Evolutionary conservation across 305 asterid genomes (phyloP), one percentile per base, ranked within the genome.

Genomic region (Solanum chacoense): DNA sequence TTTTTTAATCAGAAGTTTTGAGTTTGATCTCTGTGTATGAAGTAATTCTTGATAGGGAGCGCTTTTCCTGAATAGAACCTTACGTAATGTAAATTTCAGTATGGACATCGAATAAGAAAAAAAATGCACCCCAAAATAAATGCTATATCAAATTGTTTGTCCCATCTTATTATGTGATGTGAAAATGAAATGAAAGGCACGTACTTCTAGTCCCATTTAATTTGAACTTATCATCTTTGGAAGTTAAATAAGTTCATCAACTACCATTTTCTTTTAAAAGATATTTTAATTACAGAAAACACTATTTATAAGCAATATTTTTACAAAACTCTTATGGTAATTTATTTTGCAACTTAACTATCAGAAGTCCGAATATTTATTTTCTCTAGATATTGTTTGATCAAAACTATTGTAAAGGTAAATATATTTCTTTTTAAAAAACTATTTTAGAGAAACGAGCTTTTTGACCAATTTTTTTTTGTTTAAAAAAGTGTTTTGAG

Each of bases 1-100:
- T 0, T 50, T 1, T 0, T 55, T 59, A 59, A 7, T 7, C 1
- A 59, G 1, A 55, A 1, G 0, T 59, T 59, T 59, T 0, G 11
- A 59, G 0, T 59, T 59, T 7, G 2, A 59, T 4, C 26, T 59
- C 0, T 7, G 2, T 20, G 0, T 59, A 7, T 55, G 11, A 18
- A 55, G 4, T 55, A 55, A 55, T 55, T 55, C 0, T 55, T 59
- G 2, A 59, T 59, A 20, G 1, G 0, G 1, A 2, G 2, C 0
- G 4, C 26, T 59, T 7, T 0, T 0, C 5, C 1, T 1, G 2
- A 55, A 59, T 7, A 59, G 11, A 59, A 59, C 0, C 2, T 55
- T 20, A 18, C 0, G 11, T 55, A 18, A 55, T 55, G 4, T 0
- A 16, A 55, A 55, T 55, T 3, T 55, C 10, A 18, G 10, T 50